Conservation (phyloP, 345 rosid species). For the Citrus mangshanensis region DNA sequence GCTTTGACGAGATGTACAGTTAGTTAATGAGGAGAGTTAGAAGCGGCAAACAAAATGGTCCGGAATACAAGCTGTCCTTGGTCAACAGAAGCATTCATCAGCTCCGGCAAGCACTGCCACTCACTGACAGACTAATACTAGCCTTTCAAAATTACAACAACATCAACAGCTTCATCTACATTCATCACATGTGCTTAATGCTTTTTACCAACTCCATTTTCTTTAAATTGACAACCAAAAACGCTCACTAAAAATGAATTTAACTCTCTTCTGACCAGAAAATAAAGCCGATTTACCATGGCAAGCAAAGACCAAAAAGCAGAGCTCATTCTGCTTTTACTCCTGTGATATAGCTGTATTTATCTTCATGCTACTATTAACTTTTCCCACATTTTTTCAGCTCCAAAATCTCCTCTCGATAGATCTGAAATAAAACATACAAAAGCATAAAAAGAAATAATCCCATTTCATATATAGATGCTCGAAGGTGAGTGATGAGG, state of each 20-base stretch:
- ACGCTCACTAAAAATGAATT: too few relatives aligned
- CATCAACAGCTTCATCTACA: neutral
- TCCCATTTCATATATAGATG: conserved; percentile 1
- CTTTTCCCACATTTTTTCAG: neutral
- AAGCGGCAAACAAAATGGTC: neutral
- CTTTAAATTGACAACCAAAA: neutral
- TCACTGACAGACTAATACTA: neutral
- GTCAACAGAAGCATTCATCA: neutral
- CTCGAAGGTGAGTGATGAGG: conserved; percentile 34
- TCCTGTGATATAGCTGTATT: neutral
- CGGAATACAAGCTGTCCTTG: neutral
- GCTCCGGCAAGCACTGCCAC: conserved; percentile 1
- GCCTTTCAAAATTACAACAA: neutral
- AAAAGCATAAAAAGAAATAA: neutral
- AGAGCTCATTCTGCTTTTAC: too few relatives aligned
- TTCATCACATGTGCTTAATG: neutral
- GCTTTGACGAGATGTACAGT: neutral
- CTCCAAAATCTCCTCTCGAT: neutral
- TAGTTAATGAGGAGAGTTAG: conserved; percentile 8
- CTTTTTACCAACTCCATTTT: neutral
- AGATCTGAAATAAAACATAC: neutral
- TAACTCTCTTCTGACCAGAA: neutral
- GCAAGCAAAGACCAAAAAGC: neutral
- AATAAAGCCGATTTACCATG: neutral
- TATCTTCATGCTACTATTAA: neutral